phyloP scores from a whole-genome alignment of 1,284 basidiomycete species.

The Ganoderma resinaceum region DNA sequence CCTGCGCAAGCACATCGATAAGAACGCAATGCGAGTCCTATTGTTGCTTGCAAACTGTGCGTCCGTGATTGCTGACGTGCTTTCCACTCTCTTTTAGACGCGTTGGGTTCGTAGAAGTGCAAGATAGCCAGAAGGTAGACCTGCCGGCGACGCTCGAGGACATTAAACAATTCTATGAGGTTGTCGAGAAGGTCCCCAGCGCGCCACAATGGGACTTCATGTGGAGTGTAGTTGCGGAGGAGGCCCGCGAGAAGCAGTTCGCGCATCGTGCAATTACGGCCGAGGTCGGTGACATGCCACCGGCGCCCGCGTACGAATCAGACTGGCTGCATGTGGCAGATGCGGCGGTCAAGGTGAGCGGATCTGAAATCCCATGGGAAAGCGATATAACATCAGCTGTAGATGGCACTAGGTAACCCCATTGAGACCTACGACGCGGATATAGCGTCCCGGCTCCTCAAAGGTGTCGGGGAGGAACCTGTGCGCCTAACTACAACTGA shows the following conservation, averaged over 20 bases:
- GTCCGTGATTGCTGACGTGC: not conserved
- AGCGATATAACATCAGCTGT: conserved; percentile 2
- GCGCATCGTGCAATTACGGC: conserved; percentile 63
- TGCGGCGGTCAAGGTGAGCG: conserved; percentile 70
- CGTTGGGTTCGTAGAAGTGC: conserved; percentile 60
- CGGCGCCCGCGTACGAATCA: conserved; percentile 37
- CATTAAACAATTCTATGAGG: conserved; percentile 54
- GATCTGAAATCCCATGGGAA: not conserved
- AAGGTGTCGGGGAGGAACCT: conserved; percentile 56
- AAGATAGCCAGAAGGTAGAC: conserved; percentile 42
- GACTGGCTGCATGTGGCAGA: conserved; percentile 64
- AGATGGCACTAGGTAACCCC: conserved; percentile 83
- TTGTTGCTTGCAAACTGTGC: conserved; percentile 1
- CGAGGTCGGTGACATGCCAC: conserved; percentile 49
- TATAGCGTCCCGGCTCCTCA: conserved; percentile 62
- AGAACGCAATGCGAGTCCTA: conserved; percentile 77
- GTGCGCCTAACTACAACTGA: conserved; percentile 63
- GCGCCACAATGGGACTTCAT: conserved; percentile 73
- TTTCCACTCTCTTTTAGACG: conserved; percentile 47
- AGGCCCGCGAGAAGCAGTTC: conserved; percentile 76
- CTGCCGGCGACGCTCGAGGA: conserved; percentile 58
- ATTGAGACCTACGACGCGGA: conserved; percentile 69
- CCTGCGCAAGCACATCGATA: conserved; percentile 82
- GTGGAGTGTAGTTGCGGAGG: conserved; percentile 74
- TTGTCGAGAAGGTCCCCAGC: conserved; percentile 52